These are phyloP conservation scores for Leccinum uliginosum DNA, from an alignment of 768 basidiomycete species.

Conservation along the genomic window DNA sequence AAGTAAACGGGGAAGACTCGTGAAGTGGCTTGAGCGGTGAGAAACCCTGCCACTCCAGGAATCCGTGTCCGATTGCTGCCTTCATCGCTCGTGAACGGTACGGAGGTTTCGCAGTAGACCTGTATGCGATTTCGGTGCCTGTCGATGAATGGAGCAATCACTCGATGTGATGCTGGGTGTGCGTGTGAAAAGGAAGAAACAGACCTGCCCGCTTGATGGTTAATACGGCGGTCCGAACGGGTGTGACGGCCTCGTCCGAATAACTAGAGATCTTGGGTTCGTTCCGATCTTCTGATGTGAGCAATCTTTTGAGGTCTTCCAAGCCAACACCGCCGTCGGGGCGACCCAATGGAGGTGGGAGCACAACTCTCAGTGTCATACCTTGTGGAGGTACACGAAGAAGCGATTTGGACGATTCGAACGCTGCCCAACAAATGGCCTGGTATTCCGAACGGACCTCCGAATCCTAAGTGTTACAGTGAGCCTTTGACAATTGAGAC, in stretches of 20 bases:
- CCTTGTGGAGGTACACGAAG: slow-evolving; percentile 33
- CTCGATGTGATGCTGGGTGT: not conserved
- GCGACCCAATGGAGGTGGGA: slow-evolving; percentile 19
- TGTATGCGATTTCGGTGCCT: slow-evolving; percentile 21
- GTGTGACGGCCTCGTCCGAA: not conserved
- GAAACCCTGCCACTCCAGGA: slow-evolving; percentile 32
- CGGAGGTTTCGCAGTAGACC: slow-evolving; percentile 21
- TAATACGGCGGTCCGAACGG: slow-evolving; percentile 11
- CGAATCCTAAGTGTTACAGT: slow-evolving; percentile 36
- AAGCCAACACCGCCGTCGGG: slow-evolving; percentile 33
- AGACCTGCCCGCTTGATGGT: slow-evolving; percentile 25
- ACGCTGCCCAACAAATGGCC: slow-evolving; percentile 39
- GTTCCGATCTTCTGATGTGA: slow-evolving; percentile 15
- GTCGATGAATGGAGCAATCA: not conserved
- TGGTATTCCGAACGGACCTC: slow-evolving; percentile 44
- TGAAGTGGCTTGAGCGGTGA: slow-evolving; percentile 28
- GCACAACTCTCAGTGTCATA: slow-evolving; percentile 27
- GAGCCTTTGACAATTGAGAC: not conserved
- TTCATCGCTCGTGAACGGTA: slow-evolving; percentile 28
- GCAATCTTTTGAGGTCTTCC: slow-evolving; percentile 27
- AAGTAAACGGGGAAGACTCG: slow-evolving; percentile 25
- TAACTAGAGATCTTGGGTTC: not conserved
- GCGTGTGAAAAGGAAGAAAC: slow-evolving; percentile 1
- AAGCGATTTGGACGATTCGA: slow-evolving; percentile 41
- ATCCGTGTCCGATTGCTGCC: slow-evolving; percentile 27